A percentile compares a stretch with the other conserved stretches of the same genome.
phyloP scores from a whole-genome alignment of 2,329 filamentous ascomycete species.

The Amauroascus niger region DNA sequence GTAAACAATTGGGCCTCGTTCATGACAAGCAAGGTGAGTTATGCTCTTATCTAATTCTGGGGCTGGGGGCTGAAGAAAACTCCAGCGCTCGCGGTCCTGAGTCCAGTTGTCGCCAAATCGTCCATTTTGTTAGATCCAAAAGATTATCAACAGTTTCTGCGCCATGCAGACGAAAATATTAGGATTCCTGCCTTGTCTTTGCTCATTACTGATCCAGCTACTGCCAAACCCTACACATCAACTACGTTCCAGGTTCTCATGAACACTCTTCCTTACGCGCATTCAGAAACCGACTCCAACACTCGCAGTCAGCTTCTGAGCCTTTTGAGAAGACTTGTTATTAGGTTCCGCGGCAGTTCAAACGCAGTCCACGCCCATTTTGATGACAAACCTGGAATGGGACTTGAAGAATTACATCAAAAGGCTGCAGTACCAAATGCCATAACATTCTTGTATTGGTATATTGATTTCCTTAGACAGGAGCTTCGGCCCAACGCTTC shows the following conservation, averaged over 20 bases:
- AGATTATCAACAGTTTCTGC: constrained; percentile 31
- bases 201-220: constrained; percentile 63
- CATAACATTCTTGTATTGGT: constrained; percentile 59
- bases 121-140: constrained; percentile 29
- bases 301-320: constrained; percentile 72
- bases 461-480: constrained; percentile 57
- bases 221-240: constrained; percentile 60
- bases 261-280: constrained; percentile 58
- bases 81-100: constrained; percentile 13
- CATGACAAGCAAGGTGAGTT: constrained; percentile 51
- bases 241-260: constrained; percentile 54
- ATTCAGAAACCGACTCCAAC: constrained; percentile 77
- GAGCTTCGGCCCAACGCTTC: constrained; percentile 74
- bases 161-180: constrained; percentile 51
- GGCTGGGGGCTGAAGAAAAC: background rate
- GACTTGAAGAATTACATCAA: background rate
- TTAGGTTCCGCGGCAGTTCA: constrained; percentile 58
- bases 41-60: background rate
- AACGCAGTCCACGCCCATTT: background rate
- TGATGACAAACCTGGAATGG: background rate
- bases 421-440: background rate
- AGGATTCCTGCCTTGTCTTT: constrained; percentile 74
- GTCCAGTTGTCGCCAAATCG: constrained; percentile 3
- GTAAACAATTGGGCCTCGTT: constrained; percentile 60
- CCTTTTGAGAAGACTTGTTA: constrained; percentile 64